Evolutionary conservation across 257 asterid species (phyloP).

Genomic region (Verbascum thapsus): DNA sequence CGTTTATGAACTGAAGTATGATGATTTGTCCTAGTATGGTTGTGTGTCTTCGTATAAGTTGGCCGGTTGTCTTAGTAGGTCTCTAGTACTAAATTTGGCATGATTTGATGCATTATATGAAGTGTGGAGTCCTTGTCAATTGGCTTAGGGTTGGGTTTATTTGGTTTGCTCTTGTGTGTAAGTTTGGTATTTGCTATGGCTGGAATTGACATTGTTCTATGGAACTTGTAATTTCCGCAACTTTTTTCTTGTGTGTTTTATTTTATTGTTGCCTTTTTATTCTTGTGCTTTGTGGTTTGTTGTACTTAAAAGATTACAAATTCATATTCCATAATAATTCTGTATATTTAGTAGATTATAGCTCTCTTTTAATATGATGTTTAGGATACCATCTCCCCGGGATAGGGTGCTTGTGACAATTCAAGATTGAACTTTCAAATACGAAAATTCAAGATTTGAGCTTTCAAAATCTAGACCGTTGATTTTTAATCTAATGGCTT

Average conservation of each 20-base stretch:
- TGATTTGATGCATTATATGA: constrained; percentile 29
- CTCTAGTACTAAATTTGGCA: constrained; percentile 15
- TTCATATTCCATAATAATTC: not conserved
- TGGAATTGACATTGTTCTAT: constrained; percentile 39
- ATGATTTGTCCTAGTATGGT: constrained; percentile 27
- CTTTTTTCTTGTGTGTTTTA: constrained; percentile 8
- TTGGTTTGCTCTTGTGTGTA: constrained; percentile 44
- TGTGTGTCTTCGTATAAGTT: constrained; percentile 27
- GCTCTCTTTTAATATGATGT: not conserved
- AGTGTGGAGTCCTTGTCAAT: constrained; percentile 34
- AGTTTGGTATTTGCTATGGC: constrained; percentile 39
- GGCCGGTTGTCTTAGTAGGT: constrained; percentile 27
- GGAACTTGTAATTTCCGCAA: constrained; percentile 36
- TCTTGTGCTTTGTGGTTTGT: constrained; percentile 9
- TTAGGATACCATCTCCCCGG: too few relatives aligned
- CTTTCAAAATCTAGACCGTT: too few relatives aligned
- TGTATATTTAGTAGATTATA: not conserved
- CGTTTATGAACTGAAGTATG: constrained; percentile 20
- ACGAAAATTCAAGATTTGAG: too few relatives aligned
- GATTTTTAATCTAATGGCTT: too few relatives aligned
- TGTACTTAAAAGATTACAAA: not conserved
- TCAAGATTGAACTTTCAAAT: too few relatives aligned
- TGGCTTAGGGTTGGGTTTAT: constrained; percentile 33
- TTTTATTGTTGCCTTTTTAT: constrained; percentile 8
- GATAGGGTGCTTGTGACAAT: too few relatives aligned